Evolutionary conservation across 352 stramenopile genomes (phyloP).

Genomic region (Elongisporangium prolatum): DNA sequence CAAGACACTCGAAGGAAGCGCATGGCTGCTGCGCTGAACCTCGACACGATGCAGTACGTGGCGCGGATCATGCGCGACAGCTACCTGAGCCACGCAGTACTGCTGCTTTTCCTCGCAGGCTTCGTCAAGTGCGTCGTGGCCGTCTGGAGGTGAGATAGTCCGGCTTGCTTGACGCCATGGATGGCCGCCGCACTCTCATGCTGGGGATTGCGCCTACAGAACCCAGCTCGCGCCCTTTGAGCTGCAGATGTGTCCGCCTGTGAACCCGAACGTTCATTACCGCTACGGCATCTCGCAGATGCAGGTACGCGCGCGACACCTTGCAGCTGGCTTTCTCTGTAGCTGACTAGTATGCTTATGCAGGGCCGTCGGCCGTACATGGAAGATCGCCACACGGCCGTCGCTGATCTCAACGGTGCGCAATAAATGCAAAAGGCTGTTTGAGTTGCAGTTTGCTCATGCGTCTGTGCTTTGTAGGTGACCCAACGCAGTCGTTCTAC

Average conservation of each 20-base stretch:
- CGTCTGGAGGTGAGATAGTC: slow-evolving; percentile 39
- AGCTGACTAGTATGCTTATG: background rate
- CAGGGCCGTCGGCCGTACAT: slow-evolving; percentile 86
- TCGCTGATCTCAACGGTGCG: slow-evolving; percentile 62
- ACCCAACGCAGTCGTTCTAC: slow-evolving; percentile 86
- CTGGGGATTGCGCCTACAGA: slow-evolving; percentile 10
- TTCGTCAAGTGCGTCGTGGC: slow-evolving; percentile 58
- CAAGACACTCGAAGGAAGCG: background rate
- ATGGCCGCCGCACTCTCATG: background rate
- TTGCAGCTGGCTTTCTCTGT: background rate
- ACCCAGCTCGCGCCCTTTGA: slow-evolving; percentile 53
- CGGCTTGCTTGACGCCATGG: background rate
- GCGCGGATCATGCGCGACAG: slow-evolving; percentile 52
- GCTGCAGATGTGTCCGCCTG: slow-evolving; percentile 63
- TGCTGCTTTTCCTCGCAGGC: slow-evolving; percentile 47
- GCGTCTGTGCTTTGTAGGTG: slow-evolving; percentile 15
- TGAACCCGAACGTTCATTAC: slow-evolving; percentile 75
- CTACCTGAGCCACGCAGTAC: slow-evolving; percentile 59
- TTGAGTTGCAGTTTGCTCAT: background rate
- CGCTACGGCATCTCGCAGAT: slow-evolving; percentile 82
- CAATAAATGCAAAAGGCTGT: background rate
- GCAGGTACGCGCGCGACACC: slow-evolving; percentile 42
- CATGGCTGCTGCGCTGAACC: slow-evolving; percentile 57
- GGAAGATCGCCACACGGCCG: slow-evolving; percentile 85
- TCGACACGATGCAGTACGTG: slow-evolving; percentile 61